These are phyloP conservation scores for Bacidia rubella DNA, from an alignment of 495 filamentous ascomycete genomes.

Conservation along the genomic window DNA sequence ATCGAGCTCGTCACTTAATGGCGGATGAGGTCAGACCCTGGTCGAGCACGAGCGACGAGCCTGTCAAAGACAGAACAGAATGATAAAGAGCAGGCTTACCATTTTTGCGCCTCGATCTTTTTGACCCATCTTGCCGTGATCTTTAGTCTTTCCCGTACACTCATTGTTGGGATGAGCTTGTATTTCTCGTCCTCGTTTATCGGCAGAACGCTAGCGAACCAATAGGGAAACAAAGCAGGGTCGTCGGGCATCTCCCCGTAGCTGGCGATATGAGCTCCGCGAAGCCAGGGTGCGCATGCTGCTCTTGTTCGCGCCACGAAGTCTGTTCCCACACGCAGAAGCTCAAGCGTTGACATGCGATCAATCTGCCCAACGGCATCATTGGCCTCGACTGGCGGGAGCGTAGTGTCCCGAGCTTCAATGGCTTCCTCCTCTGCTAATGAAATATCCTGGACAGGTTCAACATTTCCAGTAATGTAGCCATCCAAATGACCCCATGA, in stretches of 20 bases:
- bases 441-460: constrained; percentile 67
- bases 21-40: constrained; percentile 6
- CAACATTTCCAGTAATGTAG: constrained; percentile 59
- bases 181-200: constrained; percentile 71
- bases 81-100: constrained; percentile 39
- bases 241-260: constrained; percentile 68
- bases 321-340: constrained; percentile 47
- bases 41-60: constrained; percentile 9
- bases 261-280: constrained; percentile 50
- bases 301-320: constrained; percentile 56
- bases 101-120: constrained; percentile 55
- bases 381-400: constrained; percentile 18
- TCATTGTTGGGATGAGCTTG: constrained; percentile 50
- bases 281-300: constrained; percentile 58
- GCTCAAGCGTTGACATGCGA: constrained; percentile 51
- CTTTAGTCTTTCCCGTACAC: constrained; percentile 69
- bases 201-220: constrained; percentile 75
- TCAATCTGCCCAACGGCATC: constrained; percentile 32
- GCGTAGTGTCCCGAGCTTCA: constrained; percentile 43
- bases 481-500: constrained; percentile 54
- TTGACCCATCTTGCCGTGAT: constrained; percentile 63
- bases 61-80: constrained; percentile 1
- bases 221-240: constrained; percentile 70
- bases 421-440: constrained; percentile 64
- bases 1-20: constrained; percentile 11